Percentiles rank a stretch among this genome's conserved stretches.
These are phyloP conservation scores for Tilletia caries DNA, from an alignment of 1,284 basidiomycete genomes.

Conservation along the genomic window DNA sequence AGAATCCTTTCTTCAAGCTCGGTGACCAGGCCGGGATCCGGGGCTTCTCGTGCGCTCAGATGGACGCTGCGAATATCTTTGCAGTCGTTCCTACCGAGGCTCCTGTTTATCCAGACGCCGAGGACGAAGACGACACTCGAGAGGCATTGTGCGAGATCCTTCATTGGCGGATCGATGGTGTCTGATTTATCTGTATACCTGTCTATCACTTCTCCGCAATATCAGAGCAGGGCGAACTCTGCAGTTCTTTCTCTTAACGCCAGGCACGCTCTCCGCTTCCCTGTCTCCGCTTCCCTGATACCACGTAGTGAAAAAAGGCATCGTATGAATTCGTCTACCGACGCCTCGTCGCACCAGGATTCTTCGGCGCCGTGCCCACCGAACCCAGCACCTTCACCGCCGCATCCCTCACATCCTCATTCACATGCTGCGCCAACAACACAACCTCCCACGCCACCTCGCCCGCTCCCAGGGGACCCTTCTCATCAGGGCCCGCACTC, in stretches of 20 bases:
- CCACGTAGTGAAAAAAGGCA: too few species aligned
- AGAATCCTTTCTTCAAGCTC: background rate
- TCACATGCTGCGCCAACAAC: slow-evolving; percentile 11
- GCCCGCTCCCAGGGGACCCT: slow-evolving; percentile 13
- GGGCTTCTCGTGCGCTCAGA: slow-evolving; percentile 2
- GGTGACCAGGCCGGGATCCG: background rate
- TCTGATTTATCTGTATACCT: too few species aligned
- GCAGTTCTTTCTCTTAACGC: too few species aligned
- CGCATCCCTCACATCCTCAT: slow-evolving; percentile 18
- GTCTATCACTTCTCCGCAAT: too few species aligned
- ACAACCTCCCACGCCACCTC: slow-evolving; percentile 18
- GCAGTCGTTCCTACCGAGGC: background rate
- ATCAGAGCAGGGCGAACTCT: too few species aligned
- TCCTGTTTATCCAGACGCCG: background rate
- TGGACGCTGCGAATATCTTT: slow-evolving; percentile 8
- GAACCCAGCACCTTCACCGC: slow-evolving; percentile 2
- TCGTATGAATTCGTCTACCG: background rate
- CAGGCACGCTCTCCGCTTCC: too few species aligned
- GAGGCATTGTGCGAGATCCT: slow-evolving; percentile 1
- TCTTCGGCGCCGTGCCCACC: slow-evolving; percentile 6
- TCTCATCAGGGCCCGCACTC: background rate
- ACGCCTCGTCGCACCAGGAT: slow-evolving; percentile 8
- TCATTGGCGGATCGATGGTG: background rate
- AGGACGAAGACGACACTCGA: background rate
- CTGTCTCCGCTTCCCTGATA: too few species aligned